These are phyloP conservation scores for Periconia macrospinosa DNA, from an alignment of 2,329 filamentous ascomycete genomes.

Conservation along the genomic window DNA sequence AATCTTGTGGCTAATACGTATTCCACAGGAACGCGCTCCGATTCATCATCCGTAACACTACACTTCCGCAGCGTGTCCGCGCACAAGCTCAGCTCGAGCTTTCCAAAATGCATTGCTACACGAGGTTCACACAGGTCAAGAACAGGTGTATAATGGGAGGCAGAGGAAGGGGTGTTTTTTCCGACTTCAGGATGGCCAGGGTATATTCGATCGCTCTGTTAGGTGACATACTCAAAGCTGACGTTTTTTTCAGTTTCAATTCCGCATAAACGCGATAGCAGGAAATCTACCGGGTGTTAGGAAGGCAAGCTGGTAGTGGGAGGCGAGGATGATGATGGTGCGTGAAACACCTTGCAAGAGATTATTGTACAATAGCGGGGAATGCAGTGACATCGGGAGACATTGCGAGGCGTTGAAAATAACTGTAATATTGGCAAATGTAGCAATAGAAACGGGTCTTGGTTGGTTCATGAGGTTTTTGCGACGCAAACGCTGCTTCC, in stretches of 20 bases:
- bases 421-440: constrained; percentile 12
- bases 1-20: constrained; percentile 1
- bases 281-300: constrained; percentile 88
- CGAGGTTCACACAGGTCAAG: constrained; percentile 86
- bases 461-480: neutral
- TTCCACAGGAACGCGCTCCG: constrained; percentile 69
- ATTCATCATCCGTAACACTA: constrained; percentile 92
- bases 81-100: constrained; percentile 92
- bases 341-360: neutral
- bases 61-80: constrained; percentile 76
- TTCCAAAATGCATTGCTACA: constrained; percentile 94
- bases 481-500: neutral
- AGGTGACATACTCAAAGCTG: constrained; percentile 3
- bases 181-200: constrained; percentile 88
- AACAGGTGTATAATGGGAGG: constrained; percentile 92
- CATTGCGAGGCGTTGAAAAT: constrained; percentile 35
- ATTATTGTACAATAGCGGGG: constrained; percentile 25
- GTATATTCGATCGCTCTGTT: constrained; percentile 56
- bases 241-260: constrained; percentile 73
- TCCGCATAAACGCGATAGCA: constrained; percentile 83
- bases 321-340: constrained; percentile 5
- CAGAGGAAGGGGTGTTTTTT: constrained; percentile 85
- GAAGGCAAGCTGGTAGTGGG: constrained; percentile 87
- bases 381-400: constrained; percentile 28
- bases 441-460: constrained; percentile 5